Conservation (phyloP, 306 rosid species). For the Cicer judaicum region DNA sequence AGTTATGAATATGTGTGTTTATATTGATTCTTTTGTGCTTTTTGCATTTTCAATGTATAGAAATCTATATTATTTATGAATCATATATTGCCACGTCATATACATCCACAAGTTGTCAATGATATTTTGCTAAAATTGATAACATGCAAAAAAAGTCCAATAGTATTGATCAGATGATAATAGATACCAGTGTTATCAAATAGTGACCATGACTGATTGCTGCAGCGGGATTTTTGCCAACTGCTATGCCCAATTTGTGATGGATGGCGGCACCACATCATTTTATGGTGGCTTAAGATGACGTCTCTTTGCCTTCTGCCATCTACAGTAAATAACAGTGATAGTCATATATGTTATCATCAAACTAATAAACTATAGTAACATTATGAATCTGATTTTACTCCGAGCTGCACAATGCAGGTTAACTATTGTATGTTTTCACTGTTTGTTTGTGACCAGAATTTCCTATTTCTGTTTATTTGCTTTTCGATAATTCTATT, state of each 20-base stretch:
- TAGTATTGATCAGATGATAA: neutral
- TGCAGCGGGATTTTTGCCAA: neutral
- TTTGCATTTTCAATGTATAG: neutral
- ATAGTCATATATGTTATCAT: neutral
- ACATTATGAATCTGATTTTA: slow-evolving; percentile 29
- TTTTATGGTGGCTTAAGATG: neutral
- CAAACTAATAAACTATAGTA: slow-evolving; percentile 25
- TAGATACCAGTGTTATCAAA: neutral
- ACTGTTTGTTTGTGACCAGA: slow-evolving; percentile 12
- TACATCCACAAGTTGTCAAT: slow-evolving; percentile 18
- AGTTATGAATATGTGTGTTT: slow-evolving; percentile 8
- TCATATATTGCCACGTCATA: slow-evolving; percentile 16
- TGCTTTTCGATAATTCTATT: slow-evolving; percentile 23
- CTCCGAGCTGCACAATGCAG: slow-evolving; percentile 17
- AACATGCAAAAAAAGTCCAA: slow-evolving; percentile 2
- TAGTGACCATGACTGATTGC: neutral
- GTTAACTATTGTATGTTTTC: slow-evolving; percentile 29
- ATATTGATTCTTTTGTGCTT: slow-evolving; percentile 23
- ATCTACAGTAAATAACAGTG: neutral
- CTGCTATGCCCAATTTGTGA: neutral
- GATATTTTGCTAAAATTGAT: slow-evolving; percentile 29
- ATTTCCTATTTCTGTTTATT: neutral
- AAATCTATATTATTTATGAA: slow-evolving; percentile 15
- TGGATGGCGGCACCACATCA: neutral
- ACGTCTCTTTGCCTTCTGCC: neutral